phyloP scores from a whole-genome alignment of 2,329 filamentous ascomycete species.

The Beauveria pseudobassiana region DNA sequence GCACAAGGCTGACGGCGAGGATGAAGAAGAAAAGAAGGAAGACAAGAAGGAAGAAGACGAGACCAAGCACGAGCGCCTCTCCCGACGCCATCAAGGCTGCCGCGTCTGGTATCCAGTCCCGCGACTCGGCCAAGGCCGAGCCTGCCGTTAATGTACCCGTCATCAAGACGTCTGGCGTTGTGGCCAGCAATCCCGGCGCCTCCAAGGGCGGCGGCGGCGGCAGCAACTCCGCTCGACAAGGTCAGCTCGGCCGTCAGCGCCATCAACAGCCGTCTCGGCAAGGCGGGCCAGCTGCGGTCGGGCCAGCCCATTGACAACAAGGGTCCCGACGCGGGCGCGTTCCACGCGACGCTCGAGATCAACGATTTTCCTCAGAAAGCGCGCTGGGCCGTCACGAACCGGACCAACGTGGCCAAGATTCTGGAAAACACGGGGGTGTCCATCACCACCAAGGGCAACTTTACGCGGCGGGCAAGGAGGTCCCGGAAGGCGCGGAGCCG shows the following conservation, averaged over 20 bases:
- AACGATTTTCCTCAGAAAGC: slow-evolving; percentile 99
- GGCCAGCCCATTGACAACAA: slow-evolving; percentile 98
- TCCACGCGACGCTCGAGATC: slow-evolving; percentile 95
- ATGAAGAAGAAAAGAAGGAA: slow-evolving; percentile 73
- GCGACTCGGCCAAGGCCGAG: slow-evolving; percentile 42
- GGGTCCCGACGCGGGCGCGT: slow-evolving; percentile 91
- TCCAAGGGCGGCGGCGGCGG: slow-evolving; percentile 44
- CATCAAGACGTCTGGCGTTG: slow-evolving; percentile 10
- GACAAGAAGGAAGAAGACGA: slow-evolving; percentile 64
- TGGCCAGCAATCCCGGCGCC: slow-evolving; percentile 30
- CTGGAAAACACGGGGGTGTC: slow-evolving; percentile 89
- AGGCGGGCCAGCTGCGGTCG: slow-evolving; percentile 79
- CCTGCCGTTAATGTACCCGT: neutral
- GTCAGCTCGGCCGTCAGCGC: slow-evolving; percentile 84
- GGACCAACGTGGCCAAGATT: slow-evolving; percentile 97
- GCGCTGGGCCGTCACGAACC: slow-evolving; percentile 95
- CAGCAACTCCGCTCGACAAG: slow-evolving; percentile 70
- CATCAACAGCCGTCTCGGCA: slow-evolving; percentile 85
- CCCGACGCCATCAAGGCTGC: slow-evolving; percentile 56
- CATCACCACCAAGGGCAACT: slow-evolving; percentile 95
- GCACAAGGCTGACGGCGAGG: slow-evolving; percentile 79
- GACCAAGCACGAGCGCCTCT: slow-evolving; percentile 60
- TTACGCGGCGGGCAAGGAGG: slow-evolving; percentile 76
- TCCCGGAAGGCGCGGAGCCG: slow-evolving; percentile 66
- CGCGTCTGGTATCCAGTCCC: slow-evolving; percentile 48